Evolutionary conservation across 2,329 filamentous ascomycete genomes (phyloP).

Genomic region (Apiospora aurea): DNA sequence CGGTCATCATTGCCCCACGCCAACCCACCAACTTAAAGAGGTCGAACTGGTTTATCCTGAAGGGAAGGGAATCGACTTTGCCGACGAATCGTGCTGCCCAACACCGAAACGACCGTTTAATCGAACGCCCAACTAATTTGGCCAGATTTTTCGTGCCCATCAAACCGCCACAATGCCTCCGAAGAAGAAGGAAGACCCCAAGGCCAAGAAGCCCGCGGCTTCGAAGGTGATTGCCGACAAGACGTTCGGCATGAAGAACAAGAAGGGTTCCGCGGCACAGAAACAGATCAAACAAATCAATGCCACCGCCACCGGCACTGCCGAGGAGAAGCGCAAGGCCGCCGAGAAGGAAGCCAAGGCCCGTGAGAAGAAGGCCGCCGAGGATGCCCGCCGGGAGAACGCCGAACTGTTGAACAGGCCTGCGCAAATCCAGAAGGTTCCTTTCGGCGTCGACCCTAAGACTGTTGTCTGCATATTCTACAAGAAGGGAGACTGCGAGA

Average conservation of each 20-base stretch:
- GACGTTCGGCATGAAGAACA: slow-evolving; percentile 99
- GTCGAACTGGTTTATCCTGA: slow-evolving; percentile 2
- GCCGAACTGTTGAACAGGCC: slow-evolving; percentile 88
- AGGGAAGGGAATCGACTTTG: not conserved
- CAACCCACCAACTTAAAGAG: slow-evolving; percentile 24
- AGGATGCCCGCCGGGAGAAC: slow-evolving; percentile 81
- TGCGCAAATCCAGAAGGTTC: slow-evolving; percentile 95
- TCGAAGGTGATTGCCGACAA: slow-evolving; percentile 84
- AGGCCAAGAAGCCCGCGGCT: slow-evolving; percentile 57
- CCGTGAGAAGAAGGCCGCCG: slow-evolving; percentile 90
- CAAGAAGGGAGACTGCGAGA: slow-evolving; percentile 97
- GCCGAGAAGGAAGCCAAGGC: slow-evolving; percentile 73
- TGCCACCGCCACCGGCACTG: slow-evolving; percentile 77
- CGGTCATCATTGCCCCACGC: not conserved
- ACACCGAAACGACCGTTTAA: slow-evolving; percentile 2
- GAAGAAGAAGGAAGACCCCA: slow-evolving; percentile 65
- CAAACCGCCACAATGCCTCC: slow-evolving; percentile 72
- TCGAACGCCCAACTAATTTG: not conserved
- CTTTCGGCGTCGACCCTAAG: slow-evolving; percentile 97
- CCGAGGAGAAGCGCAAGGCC: slow-evolving; percentile 84
- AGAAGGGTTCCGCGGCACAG: slow-evolving; percentile 92
- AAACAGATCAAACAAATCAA: slow-evolving; percentile 88
- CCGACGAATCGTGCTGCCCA: not conserved
- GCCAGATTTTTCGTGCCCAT: not conserved
- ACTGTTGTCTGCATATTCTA: slow-evolving; percentile 95